Base-by-base conservation (phyloP, 768 basidiomycete species). In the Pisolithus orientalis region DNA sequence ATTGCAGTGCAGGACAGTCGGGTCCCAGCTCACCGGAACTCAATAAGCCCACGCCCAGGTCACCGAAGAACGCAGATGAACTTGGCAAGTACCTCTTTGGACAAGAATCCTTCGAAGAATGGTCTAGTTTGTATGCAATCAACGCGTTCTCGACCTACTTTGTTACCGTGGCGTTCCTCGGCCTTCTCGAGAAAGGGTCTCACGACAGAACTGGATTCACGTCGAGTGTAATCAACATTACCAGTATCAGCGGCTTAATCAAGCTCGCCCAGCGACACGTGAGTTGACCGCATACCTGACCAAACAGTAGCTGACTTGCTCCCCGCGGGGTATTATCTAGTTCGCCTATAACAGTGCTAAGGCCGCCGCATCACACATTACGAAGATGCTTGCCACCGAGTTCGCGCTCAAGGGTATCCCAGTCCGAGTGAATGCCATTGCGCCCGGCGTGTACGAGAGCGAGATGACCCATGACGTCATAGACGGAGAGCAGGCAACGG, bases 301-400 rank as follows among this genome's bases (percentile, higher is more conserved):
- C 2, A 4, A 45, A 38, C 14, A 45, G 10, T 6, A n/a, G 45
- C 5, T 43, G 31, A 28, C 24, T n/a, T n/a, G 47, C 39, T 44
- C 39, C 28, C 10, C n/a, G 28, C 42, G 39, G 38, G 21, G 37
- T 46, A 28, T 21, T 21, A 21, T 47, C 24, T 59, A 91, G 89
- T 90, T 90, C 62, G 80, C 78, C 28, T 91, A 91, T 66, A 91
- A 91, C 65, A 86, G 84, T 59, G 73, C 85, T 6, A 91, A 91
- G 64, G 87, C 85, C 0, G 90, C 87, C 3, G 82, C 80, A 5
- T 77, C 84, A 11, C 87, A 90, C 57, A 70, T 91, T n/a, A 87
- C 87, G 9, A 83, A 75, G 67, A 78, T 90, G 79, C 67, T 91
- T 47, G 72, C 88, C 2, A 88, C 88, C 1, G 89, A 90, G 60